Evolutionary conservation across 108 stramenopile genomes (phyloP).

Genomic region (Nitzschia sp.): DNA sequence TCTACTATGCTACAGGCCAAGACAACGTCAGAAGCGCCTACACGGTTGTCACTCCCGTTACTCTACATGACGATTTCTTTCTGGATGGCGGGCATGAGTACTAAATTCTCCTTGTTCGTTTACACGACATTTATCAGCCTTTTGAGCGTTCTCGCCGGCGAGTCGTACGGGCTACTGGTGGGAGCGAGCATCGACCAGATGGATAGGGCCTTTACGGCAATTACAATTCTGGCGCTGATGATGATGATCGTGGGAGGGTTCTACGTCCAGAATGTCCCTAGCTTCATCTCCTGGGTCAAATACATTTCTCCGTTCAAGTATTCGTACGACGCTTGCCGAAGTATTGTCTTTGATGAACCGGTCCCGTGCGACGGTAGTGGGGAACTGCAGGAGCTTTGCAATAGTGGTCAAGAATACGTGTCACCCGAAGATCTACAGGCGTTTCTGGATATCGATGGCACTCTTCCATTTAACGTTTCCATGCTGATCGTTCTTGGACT

Average conservation of each 20-base stretch:
- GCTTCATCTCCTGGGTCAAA: constrained; percentile 51
- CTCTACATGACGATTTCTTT: constrained; percentile 68
- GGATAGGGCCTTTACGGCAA: constrained; percentile 53
- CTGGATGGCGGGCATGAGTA: constrained; percentile 65
- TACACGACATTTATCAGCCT: constrained; percentile 44
- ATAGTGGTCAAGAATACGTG: constrained; percentile 3
- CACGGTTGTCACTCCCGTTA: constrained; percentile 52
- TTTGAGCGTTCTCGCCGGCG: constrained; percentile 66
- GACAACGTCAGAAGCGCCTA: constrained; percentile 64
- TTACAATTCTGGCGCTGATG: constrained; percentile 49
- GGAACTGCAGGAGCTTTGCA: constrained; percentile 15
- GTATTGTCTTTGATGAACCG: constrained; percentile 51
- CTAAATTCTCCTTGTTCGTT: constrained; percentile 51
- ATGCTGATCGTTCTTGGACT: constrained; percentile 21
- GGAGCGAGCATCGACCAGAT: constrained; percentile 65
- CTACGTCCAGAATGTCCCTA: constrained; percentile 59
- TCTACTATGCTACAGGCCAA: constrained; percentile 42
- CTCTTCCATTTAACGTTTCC: constrained; percentile 47
- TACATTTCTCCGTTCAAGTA: constrained; percentile 75
- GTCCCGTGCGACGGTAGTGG: constrained; percentile 71
- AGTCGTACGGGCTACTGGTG: constrained; percentile 60
- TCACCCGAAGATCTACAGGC: constrained; percentile 27
- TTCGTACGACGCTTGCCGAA: constrained; percentile 55
- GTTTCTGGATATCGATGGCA: constrained; percentile 48
- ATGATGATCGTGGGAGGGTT: constrained; percentile 70